These are phyloP conservation scores for Lentinula edodes DNA, from an alignment of 768 basidiomycete genomes.

Conservation along the genomic window DNA sequence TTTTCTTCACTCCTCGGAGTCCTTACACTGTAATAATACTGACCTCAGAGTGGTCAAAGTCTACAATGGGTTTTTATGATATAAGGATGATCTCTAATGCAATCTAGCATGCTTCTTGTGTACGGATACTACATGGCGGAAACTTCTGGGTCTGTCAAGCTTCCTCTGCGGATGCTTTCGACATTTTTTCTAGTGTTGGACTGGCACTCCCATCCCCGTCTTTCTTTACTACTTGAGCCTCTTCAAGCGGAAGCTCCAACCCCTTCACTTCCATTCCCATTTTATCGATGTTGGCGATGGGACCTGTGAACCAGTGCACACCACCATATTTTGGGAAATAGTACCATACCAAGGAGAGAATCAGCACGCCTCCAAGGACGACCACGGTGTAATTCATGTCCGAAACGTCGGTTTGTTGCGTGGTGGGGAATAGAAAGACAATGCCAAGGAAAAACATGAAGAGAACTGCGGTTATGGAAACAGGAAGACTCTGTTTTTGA, in stretches of 20 bases:
- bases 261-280: constrained; percentile 3
- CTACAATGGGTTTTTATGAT: no score
- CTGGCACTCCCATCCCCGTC: background rate
- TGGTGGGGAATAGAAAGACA: constrained; percentile 47
- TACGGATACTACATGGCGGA: no score
- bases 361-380: constrained; percentile 44
- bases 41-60: no score
- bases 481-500: constrained; percentile 32
- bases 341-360: constrained; percentile 48
- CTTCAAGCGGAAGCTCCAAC: background rate
- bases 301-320: constrained; percentile 21
- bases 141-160: background rate
- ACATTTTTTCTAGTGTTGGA: background rate
- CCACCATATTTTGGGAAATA: constrained; percentile 41
- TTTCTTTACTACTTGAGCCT: background rate
- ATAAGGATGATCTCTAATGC: no score
- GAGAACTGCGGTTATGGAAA: constrained; percentile 37
- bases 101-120: no score
- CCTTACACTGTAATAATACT: no score
- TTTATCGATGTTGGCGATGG: constrained; percentile 14
- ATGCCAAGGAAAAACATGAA: constrained; percentile 52
- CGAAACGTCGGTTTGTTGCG: constrained; percentile 27
- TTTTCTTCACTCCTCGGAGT: no score
- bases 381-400: constrained; percentile 59
- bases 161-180: background rate